A percentile compares a stretch with the other conserved stretches of the same genome.
These are phyloP conservation scores for Puccinia polysora DNA, from an alignment of 1,284 basidiomycete genomes.

Conservation along the genomic window DNA sequence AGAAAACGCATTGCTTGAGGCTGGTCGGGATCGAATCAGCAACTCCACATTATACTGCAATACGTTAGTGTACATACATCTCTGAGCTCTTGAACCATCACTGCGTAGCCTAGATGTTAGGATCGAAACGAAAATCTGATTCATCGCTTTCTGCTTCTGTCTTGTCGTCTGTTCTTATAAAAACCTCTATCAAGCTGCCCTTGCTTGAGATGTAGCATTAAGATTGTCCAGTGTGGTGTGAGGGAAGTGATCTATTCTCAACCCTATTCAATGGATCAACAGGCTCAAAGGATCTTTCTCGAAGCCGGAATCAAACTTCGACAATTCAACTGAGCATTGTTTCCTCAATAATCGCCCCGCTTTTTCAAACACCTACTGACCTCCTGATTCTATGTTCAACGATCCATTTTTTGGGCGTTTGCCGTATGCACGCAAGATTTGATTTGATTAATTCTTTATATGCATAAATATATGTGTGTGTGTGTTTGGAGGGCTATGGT, in stretches of 20 bases:
- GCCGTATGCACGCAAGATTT: too few relatives aligned
- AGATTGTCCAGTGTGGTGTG: slow-evolving; percentile 93
- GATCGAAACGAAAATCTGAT: too few relatives aligned
- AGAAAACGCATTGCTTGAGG: slow-evolving; percentile 93
- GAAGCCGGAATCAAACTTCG: slow-evolving; percentile 54
- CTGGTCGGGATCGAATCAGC: slow-evolving; percentile 71
- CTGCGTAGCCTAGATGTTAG: too few relatives aligned
- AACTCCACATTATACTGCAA: slow-evolving; percentile 83
- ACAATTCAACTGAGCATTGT: slow-evolving; percentile 45
- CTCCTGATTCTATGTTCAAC: too few relatives aligned
- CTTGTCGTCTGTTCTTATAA: slow-evolving; percentile 27
- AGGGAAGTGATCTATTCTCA: slow-evolving; percentile 91
- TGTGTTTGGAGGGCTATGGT: too few relatives aligned
- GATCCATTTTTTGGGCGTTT: too few relatives aligned
- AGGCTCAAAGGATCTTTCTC: slow-evolving; percentile 52
- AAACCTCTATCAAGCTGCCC: slow-evolving; percentile 67
- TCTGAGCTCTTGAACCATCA: too few relatives aligned
- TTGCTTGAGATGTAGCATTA: slow-evolving; percentile 89
- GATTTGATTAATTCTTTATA: too few relatives aligned
- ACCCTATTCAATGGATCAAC: slow-evolving; percentile 81
- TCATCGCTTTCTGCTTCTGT: background rate
- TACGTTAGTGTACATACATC: too few relatives aligned
- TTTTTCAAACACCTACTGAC: too few relatives aligned
- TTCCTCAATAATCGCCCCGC: too few relatives aligned
- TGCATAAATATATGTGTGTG: too few relatives aligned